phyloP scores from a whole-genome alignment of 192 early-diverging fungal species.

The Entomortierella beljakovae region DNA sequence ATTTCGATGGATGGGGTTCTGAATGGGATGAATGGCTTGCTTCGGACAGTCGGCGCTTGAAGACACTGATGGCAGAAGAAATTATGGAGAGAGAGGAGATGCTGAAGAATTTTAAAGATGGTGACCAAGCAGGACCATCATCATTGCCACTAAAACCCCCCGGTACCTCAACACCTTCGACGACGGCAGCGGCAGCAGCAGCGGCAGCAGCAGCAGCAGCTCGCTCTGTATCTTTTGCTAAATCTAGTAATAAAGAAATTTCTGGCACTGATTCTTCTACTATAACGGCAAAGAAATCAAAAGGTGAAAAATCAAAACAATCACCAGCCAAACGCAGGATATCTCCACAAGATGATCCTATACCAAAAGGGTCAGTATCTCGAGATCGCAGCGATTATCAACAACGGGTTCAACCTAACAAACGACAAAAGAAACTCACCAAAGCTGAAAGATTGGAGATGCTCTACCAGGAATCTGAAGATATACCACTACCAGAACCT shows the following conservation, averaged over 20 bases:
- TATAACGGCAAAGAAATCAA: neutral
- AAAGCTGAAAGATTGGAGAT: constrained; percentile 1
- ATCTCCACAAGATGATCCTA: neutral
- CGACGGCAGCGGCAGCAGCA: neutral
- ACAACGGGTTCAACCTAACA: neutral
- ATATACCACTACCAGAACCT: neutral
- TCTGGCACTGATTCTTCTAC: neutral
- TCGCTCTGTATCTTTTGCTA: neutral
- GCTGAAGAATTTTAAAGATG: neutral
- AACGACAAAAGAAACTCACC: neutral
- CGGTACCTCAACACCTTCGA: neutral
- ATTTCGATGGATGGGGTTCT: constrained; percentile 63
- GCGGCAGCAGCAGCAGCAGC: neutral
- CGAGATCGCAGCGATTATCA: neutral
- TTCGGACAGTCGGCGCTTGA: constrained; percentile 59
- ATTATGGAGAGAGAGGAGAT: constrained; percentile 3
- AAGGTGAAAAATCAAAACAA: neutral
- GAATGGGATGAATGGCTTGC: constrained; percentile 69
- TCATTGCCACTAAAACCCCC: too few relatives aligned
- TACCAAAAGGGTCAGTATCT: too few relatives aligned
- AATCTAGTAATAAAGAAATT: neutral
- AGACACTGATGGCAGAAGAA: constrained; percentile 33
- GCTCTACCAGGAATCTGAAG: neutral
- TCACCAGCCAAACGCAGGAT: neutral
- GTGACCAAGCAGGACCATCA: neutral